phyloP scores from a whole-genome alignment of 2,329 filamentous ascomycete genomes.

The Didymellaceae sp. region DNA sequence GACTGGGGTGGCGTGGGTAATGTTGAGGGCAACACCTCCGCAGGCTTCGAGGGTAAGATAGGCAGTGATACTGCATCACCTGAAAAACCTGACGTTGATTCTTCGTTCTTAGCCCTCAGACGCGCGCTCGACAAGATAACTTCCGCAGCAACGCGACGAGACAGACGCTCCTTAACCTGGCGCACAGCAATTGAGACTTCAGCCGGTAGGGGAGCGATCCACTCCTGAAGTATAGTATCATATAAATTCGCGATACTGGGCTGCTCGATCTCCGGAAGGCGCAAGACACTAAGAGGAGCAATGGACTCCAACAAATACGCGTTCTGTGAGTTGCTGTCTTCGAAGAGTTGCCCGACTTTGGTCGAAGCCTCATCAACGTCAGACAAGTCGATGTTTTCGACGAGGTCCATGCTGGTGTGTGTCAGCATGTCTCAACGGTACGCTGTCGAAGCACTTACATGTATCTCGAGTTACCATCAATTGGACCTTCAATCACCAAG shows the following conservation, averaged over 20 bases:
- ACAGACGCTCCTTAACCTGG: slow-evolving; percentile 40
- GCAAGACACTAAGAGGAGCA: slow-evolving; percentile 23
- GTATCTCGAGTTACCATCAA: slow-evolving; percentile 20
- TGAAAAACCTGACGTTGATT: slow-evolving; percentile 18
- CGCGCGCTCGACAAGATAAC: slow-evolving; percentile 45
- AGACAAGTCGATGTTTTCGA: slow-evolving; percentile 24
- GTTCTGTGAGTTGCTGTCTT: background rate
- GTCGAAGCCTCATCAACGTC: slow-evolving; percentile 43
- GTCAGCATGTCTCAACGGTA: slow-evolving; percentile 6
- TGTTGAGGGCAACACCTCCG: slow-evolving; percentile 13
- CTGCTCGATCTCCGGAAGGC: slow-evolving; percentile 14
- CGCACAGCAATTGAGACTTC: slow-evolving; percentile 34
- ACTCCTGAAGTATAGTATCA: slow-evolving; percentile 40
- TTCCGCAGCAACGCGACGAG: slow-evolving; percentile 47
- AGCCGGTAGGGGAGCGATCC: slow-evolving; percentile 39
- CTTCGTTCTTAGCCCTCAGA: slow-evolving; percentile 16
- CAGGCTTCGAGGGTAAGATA: slow-evolving; percentile 26
- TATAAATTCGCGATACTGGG: slow-evolving; percentile 36
- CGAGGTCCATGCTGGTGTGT: slow-evolving; percentile 30
- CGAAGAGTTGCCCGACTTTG: slow-evolving; percentile 28
- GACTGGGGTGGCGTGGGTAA: slow-evolving; percentile 25
- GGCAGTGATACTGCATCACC: slow-evolving; percentile 26
- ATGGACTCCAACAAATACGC: slow-evolving; percentile 20
- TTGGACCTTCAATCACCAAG: slow-evolving; percentile 16
- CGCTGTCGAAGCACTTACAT: slow-evolving; percentile 25